Evolutionary conservation across 2,329 filamentous ascomycete genomes (phyloP).

Genomic region (Pseudopyricularia javanii): DNA sequence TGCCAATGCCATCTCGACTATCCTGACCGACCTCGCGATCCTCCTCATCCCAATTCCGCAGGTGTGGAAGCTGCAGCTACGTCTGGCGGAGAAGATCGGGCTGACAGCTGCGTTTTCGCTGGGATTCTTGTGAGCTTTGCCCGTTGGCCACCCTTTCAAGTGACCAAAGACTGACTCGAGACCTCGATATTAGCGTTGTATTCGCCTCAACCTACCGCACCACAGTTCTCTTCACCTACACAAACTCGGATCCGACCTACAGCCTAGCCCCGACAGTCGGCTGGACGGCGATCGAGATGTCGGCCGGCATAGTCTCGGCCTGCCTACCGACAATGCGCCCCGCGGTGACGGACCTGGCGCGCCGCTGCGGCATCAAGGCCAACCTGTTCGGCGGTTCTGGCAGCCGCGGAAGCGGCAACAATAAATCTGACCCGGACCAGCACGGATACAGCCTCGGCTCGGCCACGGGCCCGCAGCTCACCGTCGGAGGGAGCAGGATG

Average conservation of each 20-base stretch:
- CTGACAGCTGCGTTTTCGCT: slow-evolving; percentile 30
- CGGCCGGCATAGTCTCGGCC: slow-evolving; percentile 37
- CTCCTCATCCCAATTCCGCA: slow-evolving; percentile 29
- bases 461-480: not conserved
- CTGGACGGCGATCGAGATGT: slow-evolving; percentile 36
- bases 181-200: slow-evolving; percentile 21
- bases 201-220: slow-evolving; percentile 36
- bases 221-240: slow-evolving; percentile 31
- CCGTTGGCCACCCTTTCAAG: not conserved
- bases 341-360: slow-evolving; percentile 23
- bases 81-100: slow-evolving; percentile 26
- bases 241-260: slow-evolving; percentile 26
- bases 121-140: slow-evolving; percentile 25
- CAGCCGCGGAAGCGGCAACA: not conserved
- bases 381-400: not conserved
- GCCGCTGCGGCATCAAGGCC: slow-evolving; percentile 25
- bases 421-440: not conserved
- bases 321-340: slow-evolving; percentile 39
- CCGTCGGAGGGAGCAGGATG: not conserved
- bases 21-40: slow-evolving; percentile 32
- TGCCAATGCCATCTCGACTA: slow-evolving; percentile 32
- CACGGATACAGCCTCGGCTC: not conserved
- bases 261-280: slow-evolving; percentile 30
- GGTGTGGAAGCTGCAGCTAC: slow-evolving; percentile 31
- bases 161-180: too few species aligned